Evolutionary conservation across 1,139 yeast genomes (phyloP).

Genomic region (Kazachstania sp.): DNA sequence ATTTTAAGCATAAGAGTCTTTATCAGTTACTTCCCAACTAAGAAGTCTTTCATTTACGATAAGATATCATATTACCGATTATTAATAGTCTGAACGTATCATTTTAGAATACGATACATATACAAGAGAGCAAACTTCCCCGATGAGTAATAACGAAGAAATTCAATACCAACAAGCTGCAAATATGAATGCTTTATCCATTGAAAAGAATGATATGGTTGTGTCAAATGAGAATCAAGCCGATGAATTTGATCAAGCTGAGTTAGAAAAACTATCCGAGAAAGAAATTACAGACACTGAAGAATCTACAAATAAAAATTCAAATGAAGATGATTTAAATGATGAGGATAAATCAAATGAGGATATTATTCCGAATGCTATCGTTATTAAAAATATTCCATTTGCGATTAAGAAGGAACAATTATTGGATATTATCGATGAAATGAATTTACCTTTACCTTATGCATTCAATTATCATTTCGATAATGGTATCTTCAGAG

Average conservation of each 20-base stretch:
- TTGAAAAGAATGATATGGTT: not conserved
- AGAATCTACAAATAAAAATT: not conserved
- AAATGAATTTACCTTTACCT: constrained; percentile 80
- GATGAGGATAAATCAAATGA: constrained; percentile 9
- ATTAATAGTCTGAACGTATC: too few relatives aligned
- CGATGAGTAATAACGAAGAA: not conserved
- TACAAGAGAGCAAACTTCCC: too few relatives aligned
- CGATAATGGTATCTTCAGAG: constrained; percentile 96
- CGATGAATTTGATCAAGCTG: constrained; percentile 4
- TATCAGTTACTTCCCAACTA: too few relatives aligned
- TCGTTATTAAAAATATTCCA: constrained; percentile 93
- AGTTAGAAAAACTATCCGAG: constrained; percentile 3
- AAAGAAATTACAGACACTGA: constrained; percentile 1
- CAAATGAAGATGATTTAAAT: not conserved
- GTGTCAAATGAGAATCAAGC: constrained; percentile 1
- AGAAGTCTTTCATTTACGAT: too few relatives aligned
- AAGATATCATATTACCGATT: too few relatives aligned
- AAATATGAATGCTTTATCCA: not conserved
- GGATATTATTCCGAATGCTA: constrained; percentile 86
- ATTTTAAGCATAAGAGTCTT: too few relatives aligned
- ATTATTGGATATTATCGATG: constrained; percentile 86
- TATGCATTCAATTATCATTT: constrained; percentile 97
- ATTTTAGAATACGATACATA: too few relatives aligned
- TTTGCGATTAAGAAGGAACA: constrained; percentile 97
- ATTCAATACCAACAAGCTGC: not conserved